phyloP scores from a whole-genome alignment of 257 asterid species.

The Prunella vulgaris region DNA sequence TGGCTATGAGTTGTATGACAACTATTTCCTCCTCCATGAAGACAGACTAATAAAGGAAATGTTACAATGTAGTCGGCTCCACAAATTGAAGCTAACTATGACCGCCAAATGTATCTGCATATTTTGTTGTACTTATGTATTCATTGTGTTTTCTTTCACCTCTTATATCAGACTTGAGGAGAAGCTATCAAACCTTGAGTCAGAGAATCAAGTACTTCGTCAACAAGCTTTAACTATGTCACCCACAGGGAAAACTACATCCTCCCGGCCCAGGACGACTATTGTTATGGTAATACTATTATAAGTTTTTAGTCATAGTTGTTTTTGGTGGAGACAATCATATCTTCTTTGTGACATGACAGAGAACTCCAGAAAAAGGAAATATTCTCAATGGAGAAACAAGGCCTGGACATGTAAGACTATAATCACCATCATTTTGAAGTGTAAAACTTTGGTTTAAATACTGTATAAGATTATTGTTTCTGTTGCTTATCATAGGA shows the following conservation, averaged over 20 bases:
- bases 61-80: background rate
- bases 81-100: conserved; percentile 1
- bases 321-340: conserved; percentile 24
- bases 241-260: conserved; percentile 75
- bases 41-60: background rate
- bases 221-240: conserved; percentile 97
- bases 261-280: conserved; percentile 73
- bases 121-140: background rate
- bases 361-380: conserved; percentile 87
- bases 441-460: background rate
- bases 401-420: conserved; percentile 53
- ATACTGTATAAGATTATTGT: conserved; percentile 18
- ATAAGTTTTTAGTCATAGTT: conserved; percentile 19
- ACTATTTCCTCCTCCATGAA: background rate
- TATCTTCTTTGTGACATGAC: conserved; percentile 33
- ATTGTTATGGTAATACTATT: conserved; percentile 58
- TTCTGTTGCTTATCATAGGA: conserved; percentile 51
- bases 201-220: conserved; percentile 97
- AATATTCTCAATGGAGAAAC: conserved; percentile 59
- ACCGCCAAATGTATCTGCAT: conserved; percentile 7
- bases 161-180: conserved; percentile 78
- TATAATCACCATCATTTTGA: background rate
- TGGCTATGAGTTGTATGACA: background rate
- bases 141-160: conserved; percentile 18
- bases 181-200: conserved; percentile 84